Base-by-base conservation (phyloP, 2,329 filamentous ascomycete genomes). In the Colletotrichum spinosum region DNA sequence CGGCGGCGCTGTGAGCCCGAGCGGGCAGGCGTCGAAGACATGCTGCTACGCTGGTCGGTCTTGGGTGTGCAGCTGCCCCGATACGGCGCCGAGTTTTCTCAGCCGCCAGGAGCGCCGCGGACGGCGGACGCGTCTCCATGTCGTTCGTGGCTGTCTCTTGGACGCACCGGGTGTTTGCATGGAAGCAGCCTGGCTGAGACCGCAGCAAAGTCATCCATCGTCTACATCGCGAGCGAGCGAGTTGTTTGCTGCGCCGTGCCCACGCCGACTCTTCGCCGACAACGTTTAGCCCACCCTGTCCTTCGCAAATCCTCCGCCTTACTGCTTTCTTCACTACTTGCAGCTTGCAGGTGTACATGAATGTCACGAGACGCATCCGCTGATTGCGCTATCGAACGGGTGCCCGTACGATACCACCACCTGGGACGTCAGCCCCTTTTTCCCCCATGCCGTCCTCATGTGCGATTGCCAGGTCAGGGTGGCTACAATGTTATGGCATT, bases 311-410 rank as follows among this genome's bases (percentile, higher is more conserved):
- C 64, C 60, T 65, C 54, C 64, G 60, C 62, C 60, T 67, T 54
- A 65, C 64, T 67, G 17, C 54, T 65, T 65, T 55, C 54, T 55
- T 67, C 38, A 55, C 54, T 8, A 50, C 64, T 41, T 67, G 64
- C 64, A 67, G 64, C 54, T 52, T 55, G 54, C 64, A 65, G 49
- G 48, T 41, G 48, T 59, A 59, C 53, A 11, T 37, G 10, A 15
- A 54, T 42, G 35, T 65, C 60, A 67, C 54, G 60, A 49, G 55
- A 59, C 48, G 17, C 25, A 39, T 53, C 13, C 45, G 54, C 59
- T 41, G 59, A 42, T 50, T 55, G 51, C 54, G 50, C 49, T 59
- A 67, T 54, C 35, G 42, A 65, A 35, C 48, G 39, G 42, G 38
- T 38, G 45, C 53, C 37, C 11, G 12, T 13, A 38, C 45, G 11